These are phyloP conservation scores for Penicillium hordei DNA, from an alignment of 2,329 filamentous ascomycete genomes.

Conservation along the genomic window DNA sequence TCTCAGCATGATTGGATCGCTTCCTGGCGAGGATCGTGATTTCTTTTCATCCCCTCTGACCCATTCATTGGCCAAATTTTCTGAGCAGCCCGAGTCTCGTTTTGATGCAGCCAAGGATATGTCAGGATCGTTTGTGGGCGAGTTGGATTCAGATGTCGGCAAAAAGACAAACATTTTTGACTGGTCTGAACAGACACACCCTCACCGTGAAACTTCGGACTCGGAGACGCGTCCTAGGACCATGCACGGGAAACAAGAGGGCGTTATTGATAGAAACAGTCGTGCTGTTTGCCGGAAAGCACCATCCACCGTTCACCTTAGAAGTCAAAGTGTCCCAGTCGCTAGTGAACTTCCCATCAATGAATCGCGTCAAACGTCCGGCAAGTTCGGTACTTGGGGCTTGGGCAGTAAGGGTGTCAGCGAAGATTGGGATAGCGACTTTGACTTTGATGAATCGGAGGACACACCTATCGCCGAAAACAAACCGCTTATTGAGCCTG, in stretches of 20 bases:
- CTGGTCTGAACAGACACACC: constrained; percentile 61
- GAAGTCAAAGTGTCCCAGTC: constrained; percentile 66
- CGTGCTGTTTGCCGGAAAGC: constrained; percentile 57
- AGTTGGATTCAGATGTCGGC: constrained; percentile 36
- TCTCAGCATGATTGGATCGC: constrained; percentile 29
- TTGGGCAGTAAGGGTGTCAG: constrained; percentile 65
- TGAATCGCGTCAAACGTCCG: constrained; percentile 51
- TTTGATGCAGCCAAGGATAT: constrained; percentile 5
- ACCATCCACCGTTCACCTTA: constrained; percentile 60
- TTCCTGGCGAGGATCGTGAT: constrained; percentile 27
- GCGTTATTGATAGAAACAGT: constrained; percentile 55
- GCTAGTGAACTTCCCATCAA: constrained; percentile 52
- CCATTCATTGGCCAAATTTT: constrained; percentile 10
- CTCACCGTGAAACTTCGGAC: constrained; percentile 54
- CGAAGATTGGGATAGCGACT: constrained; percentile 69
- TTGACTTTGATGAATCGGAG: constrained; percentile 60
- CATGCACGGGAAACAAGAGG: constrained; percentile 62
- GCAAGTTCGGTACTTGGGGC: constrained; percentile 67
- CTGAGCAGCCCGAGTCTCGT: neutral
- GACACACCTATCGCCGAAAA: constrained; percentile 47
- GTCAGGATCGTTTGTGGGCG: constrained; percentile 15
- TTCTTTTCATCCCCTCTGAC: constrained; percentile 7
- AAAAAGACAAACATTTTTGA: constrained; percentile 61
- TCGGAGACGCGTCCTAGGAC: constrained; percentile 60
- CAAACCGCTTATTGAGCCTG: constrained; percentile 28